These are phyloP conservation scores for Brettanomyces naardenensis DNA, from an alignment of 805 yeast genomes.

Conservation along the genomic window DNA sequence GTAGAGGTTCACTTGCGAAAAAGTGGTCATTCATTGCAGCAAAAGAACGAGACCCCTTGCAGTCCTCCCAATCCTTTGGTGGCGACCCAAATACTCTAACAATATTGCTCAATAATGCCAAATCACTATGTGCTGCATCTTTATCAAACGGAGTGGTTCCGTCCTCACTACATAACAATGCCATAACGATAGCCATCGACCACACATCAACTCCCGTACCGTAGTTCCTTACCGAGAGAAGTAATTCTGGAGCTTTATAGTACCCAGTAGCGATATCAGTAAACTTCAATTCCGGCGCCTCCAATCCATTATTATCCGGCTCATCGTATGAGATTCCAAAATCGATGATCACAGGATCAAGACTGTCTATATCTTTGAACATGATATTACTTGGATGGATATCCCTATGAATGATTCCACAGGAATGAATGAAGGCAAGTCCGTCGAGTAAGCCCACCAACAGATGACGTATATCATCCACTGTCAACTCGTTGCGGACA, in stretches of 20 bases:
- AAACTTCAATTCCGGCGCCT: conserved; percentile 34
- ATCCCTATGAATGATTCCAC: conserved; percentile 64
- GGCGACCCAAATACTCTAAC: conserved; percentile 62
- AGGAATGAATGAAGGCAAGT: conserved; percentile 55
- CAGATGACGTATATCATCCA: conserved; percentile 19
- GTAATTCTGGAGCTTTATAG: conserved; percentile 69
- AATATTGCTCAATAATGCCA: conserved; percentile 47
- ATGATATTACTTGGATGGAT: conserved; percentile 65
- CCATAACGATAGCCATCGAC: conserved; percentile 58
- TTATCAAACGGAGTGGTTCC: conserved; percentile 30
- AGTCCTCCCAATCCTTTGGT: conserved; percentile 35
- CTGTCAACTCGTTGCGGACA: conserved; percentile 11
- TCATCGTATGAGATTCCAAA: conserved; percentile 31
- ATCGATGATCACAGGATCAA: conserved; percentile 31
- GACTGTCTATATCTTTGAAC: conserved; percentile 18
- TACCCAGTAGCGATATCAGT: conserved; percentile 60
- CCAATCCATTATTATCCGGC: conserved; percentile 62
- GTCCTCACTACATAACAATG: conserved; percentile 38
- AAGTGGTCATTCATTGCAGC: conserved; percentile 24
- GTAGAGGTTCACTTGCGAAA: conserved; percentile 14
- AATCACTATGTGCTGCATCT: conserved; percentile 43
- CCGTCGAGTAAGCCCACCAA: conserved; percentile 36
- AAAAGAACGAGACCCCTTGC: conserved; percentile 30
- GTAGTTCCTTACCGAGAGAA: conserved; percentile 53
- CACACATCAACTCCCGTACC: conserved; percentile 57